Evolutionary conservation across 208 protist genomes (phyloP).

Genomic region (Borovskyia barvae): DNA sequence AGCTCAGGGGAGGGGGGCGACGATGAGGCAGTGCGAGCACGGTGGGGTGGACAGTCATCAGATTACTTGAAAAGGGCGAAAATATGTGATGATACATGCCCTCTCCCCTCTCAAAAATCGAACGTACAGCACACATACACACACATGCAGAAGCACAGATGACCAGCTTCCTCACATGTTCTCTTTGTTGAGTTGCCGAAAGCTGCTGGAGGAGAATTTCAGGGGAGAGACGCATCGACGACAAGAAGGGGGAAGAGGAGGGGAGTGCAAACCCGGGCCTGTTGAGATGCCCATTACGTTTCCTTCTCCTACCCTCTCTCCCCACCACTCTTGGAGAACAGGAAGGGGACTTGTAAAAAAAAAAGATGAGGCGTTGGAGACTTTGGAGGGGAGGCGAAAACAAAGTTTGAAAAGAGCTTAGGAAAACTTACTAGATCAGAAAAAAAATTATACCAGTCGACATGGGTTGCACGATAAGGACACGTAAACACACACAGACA

Average conservation of each 20-base stretch:
- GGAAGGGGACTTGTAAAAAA: background rate
- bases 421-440: background rate
- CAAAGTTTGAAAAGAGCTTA: background rate
- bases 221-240: too few relatives aligned
- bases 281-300: background rate
- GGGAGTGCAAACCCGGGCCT: too few relatives aligned
- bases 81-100: too few relatives aligned
- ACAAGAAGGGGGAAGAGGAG: too few relatives aligned
- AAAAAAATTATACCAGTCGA: constrained; percentile 7
- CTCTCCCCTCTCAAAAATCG: too few relatives aligned
- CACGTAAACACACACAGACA: too few relatives aligned
- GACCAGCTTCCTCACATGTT: background rate
- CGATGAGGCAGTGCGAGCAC: too few relatives aligned
- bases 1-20: too few relatives aligned
- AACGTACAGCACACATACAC: constrained; percentile 1
- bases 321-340: background rate
- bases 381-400: constrained; percentile 2
- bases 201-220: too few relatives aligned
- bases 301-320: background rate
- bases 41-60: too few relatives aligned
- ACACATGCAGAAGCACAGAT: background rate
- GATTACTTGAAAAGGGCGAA: too few relatives aligned
- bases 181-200: background rate
- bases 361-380: background rate
- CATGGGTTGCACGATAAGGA: too few relatives aligned